Base-by-base conservation (phyloP, 805 yeast species). In the Lipomyces yamadae region DNA sequence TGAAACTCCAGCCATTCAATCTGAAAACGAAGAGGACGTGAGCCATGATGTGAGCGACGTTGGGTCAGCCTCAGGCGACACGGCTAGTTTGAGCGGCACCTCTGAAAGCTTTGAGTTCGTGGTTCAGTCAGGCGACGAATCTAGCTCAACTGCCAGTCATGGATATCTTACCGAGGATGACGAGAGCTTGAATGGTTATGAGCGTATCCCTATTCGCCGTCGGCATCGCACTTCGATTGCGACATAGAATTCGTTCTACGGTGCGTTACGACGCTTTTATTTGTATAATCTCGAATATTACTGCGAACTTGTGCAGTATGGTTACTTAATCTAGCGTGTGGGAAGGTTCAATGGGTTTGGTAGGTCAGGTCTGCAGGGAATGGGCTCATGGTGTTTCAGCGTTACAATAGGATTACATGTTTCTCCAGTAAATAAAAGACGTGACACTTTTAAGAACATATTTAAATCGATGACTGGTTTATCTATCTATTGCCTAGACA, bases 91-190 rank as follows among this genome's bases (percentile, higher is more conserved):
- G 56, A 34, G 37, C 56, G 56, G 37, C n/a, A 54, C 56, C 7
- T 32, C 56, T 15, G 56, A 54, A n/a, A 18, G 56, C 4, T 54
- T 54, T 42, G 56, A 54, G 34, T 54, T 54, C 37, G 15, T 54
- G 7, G 56, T 15, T 5, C 37, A 54, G 37, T 54, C 56, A 32
- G 56, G 56, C 34, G 37, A 32, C 37, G 56, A 54, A 54, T n/a
- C 56, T 54, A 34, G 37, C 18, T 32, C 56, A 3, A 54, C 34
- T 13, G 48, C 48, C n/a, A 54, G 56, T 54, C 37, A 42, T 18
- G 56, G 56, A 34, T 54, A 54, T 54, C 34, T 34, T 32, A 54
- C 56, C 37, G 56, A 54, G 8, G 56, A 54, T 34, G 56, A 54
- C 18, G 48, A 42, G 48, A 42, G 48, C 48, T 42, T 42, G 48